These are phyloP conservation scores for Exophiala mesophila DNA, from an alignment of 2,329 filamentous ascomycete species.

Conservation along the genomic window DNA sequence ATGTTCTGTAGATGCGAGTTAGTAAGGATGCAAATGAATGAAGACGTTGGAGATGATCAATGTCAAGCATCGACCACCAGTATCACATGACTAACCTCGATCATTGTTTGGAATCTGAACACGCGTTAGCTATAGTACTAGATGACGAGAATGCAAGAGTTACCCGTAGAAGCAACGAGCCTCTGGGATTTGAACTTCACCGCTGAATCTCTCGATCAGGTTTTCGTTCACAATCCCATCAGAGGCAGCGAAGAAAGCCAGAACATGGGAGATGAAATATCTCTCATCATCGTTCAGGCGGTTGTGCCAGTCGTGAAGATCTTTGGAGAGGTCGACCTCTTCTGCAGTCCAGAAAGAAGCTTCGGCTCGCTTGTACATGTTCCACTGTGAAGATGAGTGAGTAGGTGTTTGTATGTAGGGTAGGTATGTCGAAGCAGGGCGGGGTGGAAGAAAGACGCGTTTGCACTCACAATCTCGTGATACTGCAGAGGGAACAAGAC, in stretches of 20 bases:
- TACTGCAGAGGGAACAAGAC: slow-evolving; percentile 94
- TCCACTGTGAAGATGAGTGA: slow-evolving; percentile 71
- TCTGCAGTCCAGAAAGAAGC: slow-evolving; percentile 99
- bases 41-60: neutral
- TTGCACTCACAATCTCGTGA: slow-evolving; percentile 24
- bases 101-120: slow-evolving; percentile 90
- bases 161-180: slow-evolving; percentile 92
- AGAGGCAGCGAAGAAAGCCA: slow-evolving; percentile 97
- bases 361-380: slow-evolving; percentile 99
- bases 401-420: slow-evolving; percentile 21
- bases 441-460: no score
- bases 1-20: slow-evolving; percentile 81
- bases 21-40: neutral
- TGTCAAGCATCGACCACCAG: no score
- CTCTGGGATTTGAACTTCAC: slow-evolving; percentile 94
- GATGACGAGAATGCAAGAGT: slow-evolving; percentile 1
- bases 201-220: slow-evolving; percentile 93
- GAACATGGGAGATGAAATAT: slow-evolving; percentile 96
- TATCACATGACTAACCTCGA: no score
- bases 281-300: slow-evolving; percentile 92
- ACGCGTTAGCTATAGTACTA: neutral
- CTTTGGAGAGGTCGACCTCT: slow-evolving; percentile 98
- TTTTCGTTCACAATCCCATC: slow-evolving; percentile 99
- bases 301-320: slow-evolving; percentile 99
- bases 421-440: no score